Evolutionary conservation across 2,329 filamentous ascomycete genomes (phyloP), one percentile per base, ranked within the genome.

Genomic region (Fusarium penzigii): DNA sequence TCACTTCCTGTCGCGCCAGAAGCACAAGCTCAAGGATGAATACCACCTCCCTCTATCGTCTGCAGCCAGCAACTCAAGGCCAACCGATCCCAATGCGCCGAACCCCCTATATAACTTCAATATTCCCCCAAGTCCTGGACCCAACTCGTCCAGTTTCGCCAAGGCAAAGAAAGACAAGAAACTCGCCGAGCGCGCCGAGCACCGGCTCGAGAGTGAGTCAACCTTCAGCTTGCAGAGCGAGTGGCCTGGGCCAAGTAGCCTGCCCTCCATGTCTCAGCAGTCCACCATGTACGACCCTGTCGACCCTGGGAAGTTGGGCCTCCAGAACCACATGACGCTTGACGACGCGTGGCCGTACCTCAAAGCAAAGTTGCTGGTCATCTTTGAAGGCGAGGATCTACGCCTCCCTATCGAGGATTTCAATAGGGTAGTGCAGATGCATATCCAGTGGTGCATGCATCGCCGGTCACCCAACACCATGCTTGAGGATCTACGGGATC

Each of bases 161-260:
- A 95, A 94, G 72, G 88, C 87, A 3, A 89, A 94, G 66, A 93
- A 89, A 53, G 91, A 96, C 67, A 96, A 93, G 76, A 88, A 87
- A 69, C 87, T 88, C 60, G 86, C 89, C 56, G 87, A 90, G 57
- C 84, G 86, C 59, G 79, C 74, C 50, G 69, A 77, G 7, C 73
- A 69, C 55, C 74, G 75, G 12, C 70, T 84, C 36, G 79, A 86
- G 52, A 84, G 72, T 56, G 80, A 82, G 74, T 72, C 75, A 16
- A 66, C 68, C 44, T 70, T 76, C 59, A 69, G 67, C 20, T 52
- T 75, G 17, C 66, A 69, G 42, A 68, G 67, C 25, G 74, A 84
- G 47, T 84, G 82, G 80, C 72, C 79, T 3, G 81, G 78, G 2
- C 75, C 81, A 1, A 78, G 77, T 49, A 83, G 80, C 57, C 67